Base-by-base conservation (phyloP, 1,284 basidiomycete genomes). In the Omphalotus olearius region DNA sequence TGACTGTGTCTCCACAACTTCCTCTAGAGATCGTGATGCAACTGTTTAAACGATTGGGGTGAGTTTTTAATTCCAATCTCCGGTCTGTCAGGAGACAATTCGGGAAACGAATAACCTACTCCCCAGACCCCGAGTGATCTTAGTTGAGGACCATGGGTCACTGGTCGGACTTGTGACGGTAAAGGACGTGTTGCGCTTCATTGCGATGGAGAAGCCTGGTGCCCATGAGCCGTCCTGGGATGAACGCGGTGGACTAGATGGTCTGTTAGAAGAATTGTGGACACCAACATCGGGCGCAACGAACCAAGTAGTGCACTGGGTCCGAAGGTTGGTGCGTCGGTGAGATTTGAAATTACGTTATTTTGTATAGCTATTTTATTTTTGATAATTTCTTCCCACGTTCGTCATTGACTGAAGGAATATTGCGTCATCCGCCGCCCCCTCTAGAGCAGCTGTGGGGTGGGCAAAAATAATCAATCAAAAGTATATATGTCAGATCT, bases 1-100 rank as follows among this genome's bases (percentile, higher is more conserved):
- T 99, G 55, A 92, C 88, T 0, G 95, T 98, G 1, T 89, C 92
- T n/a, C 89, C 93, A 1, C 89, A 90, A 59, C 81, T 98, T 56
- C 93, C 94, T 1, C 74, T 99, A 38, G 96, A 99, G 68, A 95
- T 98, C 51, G 93, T 96, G 10, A 93, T 98, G 86, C 91, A 97
- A 65, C 71, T 98, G 25, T 98, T 98, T 75, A 91, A 94, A 62
- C 81, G 92, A 45, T 90, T 98, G 86, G 95, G 96, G 94, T 94
- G 63, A 58, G 90, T 78, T 14, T 40, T n/a, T 33, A 14, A 13
- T 55, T 25, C 14, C n/a, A 14, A 18, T 26, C 16, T 28, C 30
- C 30, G 9, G 30, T 33, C 30, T 33, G 30, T n/a, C 9, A 4
- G 30, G 13, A 33, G 30, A 33, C 9, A 2, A 5, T 10, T 33